phyloP scores from a whole-genome alignment of 116 monocot species.

The Dioscorea cayenensis region DNA sequence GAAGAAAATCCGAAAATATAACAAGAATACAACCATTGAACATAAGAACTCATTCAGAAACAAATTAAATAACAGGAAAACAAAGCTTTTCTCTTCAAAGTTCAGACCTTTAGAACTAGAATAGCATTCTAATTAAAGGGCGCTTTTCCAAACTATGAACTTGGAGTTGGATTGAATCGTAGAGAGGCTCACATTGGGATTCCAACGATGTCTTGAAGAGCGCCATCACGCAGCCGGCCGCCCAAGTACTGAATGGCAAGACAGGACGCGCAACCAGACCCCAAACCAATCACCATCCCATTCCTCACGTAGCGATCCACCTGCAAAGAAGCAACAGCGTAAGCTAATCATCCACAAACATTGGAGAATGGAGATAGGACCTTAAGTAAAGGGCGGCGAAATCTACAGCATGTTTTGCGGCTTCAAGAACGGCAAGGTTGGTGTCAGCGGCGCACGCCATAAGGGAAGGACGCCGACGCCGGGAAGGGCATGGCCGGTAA shows the following conservation, averaged over 20 bases:
- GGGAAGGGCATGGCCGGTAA: neutral
- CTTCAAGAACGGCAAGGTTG: conserved; percentile 15
- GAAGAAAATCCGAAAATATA: no score
- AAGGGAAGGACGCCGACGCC: neutral
- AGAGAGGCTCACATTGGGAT: conserved; percentile 43
- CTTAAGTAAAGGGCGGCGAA: neutral
- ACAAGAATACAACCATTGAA: no score
- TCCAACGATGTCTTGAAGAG: conserved; percentile 45
- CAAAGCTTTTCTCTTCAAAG: no score
- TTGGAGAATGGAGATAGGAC: neutral
- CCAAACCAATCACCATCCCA: conserved; percentile 76
- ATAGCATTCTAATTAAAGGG: neutral
- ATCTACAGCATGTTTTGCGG: conserved; percentile 30
- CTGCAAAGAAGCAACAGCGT: conserved; percentile 11
- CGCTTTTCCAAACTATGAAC: neutral
- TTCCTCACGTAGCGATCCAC: conserved; percentile 52
- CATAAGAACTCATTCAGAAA: no score
- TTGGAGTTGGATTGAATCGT: neutral
- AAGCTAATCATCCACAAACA: neutral
- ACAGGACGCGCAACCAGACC: conserved; percentile 46
- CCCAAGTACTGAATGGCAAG: conserved; percentile 60
- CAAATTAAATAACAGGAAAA: no score
- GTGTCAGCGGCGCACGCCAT: conserved; percentile 8
- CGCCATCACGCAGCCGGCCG: conserved; percentile 28
- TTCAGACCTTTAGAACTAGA: neutral